phyloP scores from a whole-genome alignment of 2,329 filamentous ascomycete genomes.

The Colletotrichum coccodes region DNA sequence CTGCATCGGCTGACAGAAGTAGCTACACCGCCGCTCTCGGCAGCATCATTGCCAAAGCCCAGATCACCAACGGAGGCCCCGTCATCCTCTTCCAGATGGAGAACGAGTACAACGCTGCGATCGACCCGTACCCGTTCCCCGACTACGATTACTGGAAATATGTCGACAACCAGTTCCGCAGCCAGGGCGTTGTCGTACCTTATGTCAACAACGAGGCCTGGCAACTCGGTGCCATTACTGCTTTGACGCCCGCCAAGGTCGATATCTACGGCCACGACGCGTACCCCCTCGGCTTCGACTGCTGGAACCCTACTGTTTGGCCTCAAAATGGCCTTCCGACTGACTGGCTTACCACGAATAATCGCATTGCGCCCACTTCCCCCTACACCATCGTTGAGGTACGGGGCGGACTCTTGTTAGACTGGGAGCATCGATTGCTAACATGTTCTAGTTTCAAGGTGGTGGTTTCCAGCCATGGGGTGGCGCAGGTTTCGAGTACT shows the following conservation, averaged over 20 bases:
- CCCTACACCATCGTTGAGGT: conserved; percentile 71
- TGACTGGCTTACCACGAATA: conserved; percentile 64
- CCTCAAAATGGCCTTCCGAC: conserved; percentile 66
- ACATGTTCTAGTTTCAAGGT: conserved; percentile 63
- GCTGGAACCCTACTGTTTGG: conserved; percentile 63
- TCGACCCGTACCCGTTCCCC: conserved; percentile 57
- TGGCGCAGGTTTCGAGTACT: conserved; percentile 73
- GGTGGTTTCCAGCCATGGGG: conserved; percentile 78
- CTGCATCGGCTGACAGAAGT: background rate
- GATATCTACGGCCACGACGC: conserved; percentile 61
- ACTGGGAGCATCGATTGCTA: conserved; percentile 21
- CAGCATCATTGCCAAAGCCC: conserved; percentile 70
- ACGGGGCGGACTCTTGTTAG: conserved; percentile 35
- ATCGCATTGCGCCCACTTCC: conserved; percentile 70
- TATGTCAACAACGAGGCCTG: conserved; percentile 76
- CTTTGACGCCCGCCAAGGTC: conserved; percentile 33
- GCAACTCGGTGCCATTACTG: conserved; percentile 39
- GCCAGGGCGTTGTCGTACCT: conserved; percentile 74
- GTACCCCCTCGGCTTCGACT: conserved; percentile 58
- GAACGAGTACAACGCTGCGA: conserved; percentile 67
- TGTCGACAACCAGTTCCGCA: conserved; percentile 70
- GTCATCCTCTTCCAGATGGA: conserved; percentile 78
- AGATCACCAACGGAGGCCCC: conserved; percentile 80
- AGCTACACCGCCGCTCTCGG: conserved; percentile 68
- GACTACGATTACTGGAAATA: conserved; percentile 74